These are phyloP conservation scores for Ustilago vetiveriae DNA, from an alignment of 1,284 basidiomycete species.

Conservation along the genomic window DNA sequence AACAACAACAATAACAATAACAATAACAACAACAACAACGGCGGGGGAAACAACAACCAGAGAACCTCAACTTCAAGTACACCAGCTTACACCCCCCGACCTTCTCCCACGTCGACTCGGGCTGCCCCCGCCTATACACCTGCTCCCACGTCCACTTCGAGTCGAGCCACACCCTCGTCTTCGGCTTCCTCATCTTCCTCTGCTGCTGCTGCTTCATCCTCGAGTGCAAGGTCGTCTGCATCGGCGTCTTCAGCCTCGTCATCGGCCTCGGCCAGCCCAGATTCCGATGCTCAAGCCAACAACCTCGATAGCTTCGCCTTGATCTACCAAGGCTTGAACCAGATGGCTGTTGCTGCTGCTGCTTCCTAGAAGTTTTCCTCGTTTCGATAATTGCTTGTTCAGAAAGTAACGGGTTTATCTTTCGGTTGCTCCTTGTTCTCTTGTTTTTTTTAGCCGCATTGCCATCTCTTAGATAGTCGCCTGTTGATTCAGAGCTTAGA, in stretches of 20 bases:
- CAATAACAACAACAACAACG: constrained; percentile 17
- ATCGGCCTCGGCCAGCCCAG: not conserved
- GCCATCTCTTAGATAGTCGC: constrained; percentile 1
- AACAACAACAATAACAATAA: constrained; percentile 23
- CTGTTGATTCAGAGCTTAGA: constrained; percentile 20
- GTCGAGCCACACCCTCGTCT: not conserved
- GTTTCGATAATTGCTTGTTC: not conserved
- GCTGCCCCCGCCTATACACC: constrained; percentile 5
- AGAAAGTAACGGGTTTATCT: constrained; percentile 15
- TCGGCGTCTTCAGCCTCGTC: constrained; percentile 6
- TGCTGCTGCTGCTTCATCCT: not conserved
- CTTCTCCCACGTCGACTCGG: constrained; percentile 12
- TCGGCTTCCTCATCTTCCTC: constrained; percentile 1
- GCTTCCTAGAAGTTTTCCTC: not conserved
- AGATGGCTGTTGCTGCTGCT: constrained; percentile 39
- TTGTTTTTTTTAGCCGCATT: not conserved
- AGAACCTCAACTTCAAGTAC: not conserved
- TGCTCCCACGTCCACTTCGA: not conserved
- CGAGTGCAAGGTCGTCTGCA: not conserved
- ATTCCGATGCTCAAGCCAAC: constrained; percentile 1
- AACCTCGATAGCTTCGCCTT: constrained; percentile 41
- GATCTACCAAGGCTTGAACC: constrained; percentile 40
- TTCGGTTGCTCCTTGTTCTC: not conserved
- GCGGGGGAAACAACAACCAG: not conserved
- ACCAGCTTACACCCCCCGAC: not conserved